phyloP scores from a whole-genome alignment of 805 yeast genomes.

The Ogataea glucozyma region DNA sequence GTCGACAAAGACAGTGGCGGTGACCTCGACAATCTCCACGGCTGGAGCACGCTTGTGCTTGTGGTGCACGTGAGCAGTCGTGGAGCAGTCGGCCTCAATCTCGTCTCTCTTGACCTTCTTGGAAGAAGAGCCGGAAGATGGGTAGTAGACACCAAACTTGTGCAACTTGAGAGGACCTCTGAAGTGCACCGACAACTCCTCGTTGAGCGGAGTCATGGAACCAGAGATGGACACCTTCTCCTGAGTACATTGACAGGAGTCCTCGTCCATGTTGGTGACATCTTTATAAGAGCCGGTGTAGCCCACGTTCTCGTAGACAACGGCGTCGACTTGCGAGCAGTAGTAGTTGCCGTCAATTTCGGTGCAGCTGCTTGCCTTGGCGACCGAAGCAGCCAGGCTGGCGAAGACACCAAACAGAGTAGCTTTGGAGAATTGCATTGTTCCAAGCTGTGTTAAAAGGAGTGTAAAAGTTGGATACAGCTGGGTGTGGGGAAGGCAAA shows the following conservation, averaged over 20 bases:
- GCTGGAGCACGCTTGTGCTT: slow-evolving; percentile 62
- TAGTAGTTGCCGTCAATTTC: slow-evolving; percentile 75
- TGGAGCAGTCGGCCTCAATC: slow-evolving; percentile 48
- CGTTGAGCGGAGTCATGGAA: slow-evolving; percentile 74
- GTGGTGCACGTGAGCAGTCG: slow-evolving; percentile 48
- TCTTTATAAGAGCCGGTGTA: slow-evolving; percentile 75
- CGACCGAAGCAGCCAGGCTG: slow-evolving; percentile 20
- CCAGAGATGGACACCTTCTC: slow-evolving; percentile 62
- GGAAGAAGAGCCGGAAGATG: slow-evolving; percentile 44
- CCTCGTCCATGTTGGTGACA: slow-evolving; percentile 67
- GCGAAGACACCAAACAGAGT: slow-evolving; percentile 27
- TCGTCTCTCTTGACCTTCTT: slow-evolving; percentile 38
- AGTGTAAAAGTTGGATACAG: slow-evolving; percentile 15
- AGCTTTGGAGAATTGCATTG: slow-evolving; percentile 26
- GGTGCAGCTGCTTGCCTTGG: slow-evolving; percentile 30
- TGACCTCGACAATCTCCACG: slow-evolving; percentile 67
- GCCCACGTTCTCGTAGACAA: slow-evolving; percentile 64
- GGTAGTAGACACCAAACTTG: slow-evolving; percentile 90
- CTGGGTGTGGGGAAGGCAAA: neutral
- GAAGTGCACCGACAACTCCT: slow-evolving; percentile 85
- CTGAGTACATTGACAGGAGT: slow-evolving; percentile 70
- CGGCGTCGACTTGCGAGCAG: slow-evolving; percentile 68
- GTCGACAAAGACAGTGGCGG: slow-evolving; percentile 76
- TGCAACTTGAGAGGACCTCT: slow-evolving; percentile 82
- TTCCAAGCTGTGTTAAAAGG: slow-evolving; percentile 11